phyloP scores from a whole-genome alignment of 2,329 filamentous ascomycete genomes.

The Alternaria conjuncta region DNA sequence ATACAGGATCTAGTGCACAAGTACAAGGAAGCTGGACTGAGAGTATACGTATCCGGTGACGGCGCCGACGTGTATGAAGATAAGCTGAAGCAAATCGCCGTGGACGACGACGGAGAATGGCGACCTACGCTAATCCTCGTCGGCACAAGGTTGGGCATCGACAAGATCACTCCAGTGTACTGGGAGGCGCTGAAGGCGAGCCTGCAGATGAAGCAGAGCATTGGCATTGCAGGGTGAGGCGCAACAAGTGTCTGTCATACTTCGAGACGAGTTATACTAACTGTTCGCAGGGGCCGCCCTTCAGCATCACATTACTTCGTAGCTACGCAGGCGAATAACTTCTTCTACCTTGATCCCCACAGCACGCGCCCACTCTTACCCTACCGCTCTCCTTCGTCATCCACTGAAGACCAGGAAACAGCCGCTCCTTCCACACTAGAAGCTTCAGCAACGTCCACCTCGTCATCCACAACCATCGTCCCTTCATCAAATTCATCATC shows the following conservation, averaged over 20 bases:
- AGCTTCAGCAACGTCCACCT: conserved; percentile 16
- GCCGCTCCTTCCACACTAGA: conserved; percentile 4
- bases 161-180: conserved; percentile 92
- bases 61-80: conserved; percentile 94
- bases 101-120: conserved; percentile 69
- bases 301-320: conserved; percentile 85
- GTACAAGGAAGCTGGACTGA: conserved; percentile 66
- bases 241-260: neutral
- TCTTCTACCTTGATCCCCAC: conserved; percentile 97
- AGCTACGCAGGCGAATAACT: conserved; percentile 73
- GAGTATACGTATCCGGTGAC: conserved; percentile 88
- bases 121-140: conserved; percentile 87
- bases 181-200: conserved; percentile 89
- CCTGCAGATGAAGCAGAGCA: conserved; percentile 87
- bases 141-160: conserved; percentile 87
- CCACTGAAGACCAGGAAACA: neutral
- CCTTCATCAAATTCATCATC: conserved; percentile 42
- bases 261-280: conserved; percentile 11
- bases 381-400: conserved; percentile 51
- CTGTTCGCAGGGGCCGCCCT: conserved; percentile 74
- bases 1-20: conserved; percentile 82
- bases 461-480: conserved; percentile 33
- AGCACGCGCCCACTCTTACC: conserved; percentile 78
- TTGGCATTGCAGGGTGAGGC: conserved; percentile 89
- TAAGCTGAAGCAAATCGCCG: conserved; percentile 79